Evolutionary conservation across 2,329 filamentous ascomycete genomes (phyloP).

Genomic region (Onygenales sp.): DNA sequence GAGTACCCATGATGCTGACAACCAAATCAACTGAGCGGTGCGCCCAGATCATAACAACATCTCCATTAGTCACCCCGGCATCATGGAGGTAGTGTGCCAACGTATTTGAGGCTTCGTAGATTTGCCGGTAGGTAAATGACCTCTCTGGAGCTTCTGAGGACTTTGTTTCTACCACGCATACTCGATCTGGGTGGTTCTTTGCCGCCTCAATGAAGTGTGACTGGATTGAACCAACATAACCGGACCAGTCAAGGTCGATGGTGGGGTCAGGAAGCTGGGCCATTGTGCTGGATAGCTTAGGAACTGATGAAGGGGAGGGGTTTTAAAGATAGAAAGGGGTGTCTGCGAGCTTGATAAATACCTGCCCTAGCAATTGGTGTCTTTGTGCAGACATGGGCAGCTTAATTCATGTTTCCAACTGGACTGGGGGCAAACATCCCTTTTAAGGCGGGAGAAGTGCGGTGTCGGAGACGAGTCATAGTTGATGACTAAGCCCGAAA

Average conservation of each 20-base stretch:
- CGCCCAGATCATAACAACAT: constrained; percentile 90
- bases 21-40: constrained; percentile 72
- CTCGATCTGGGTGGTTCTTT: constrained; percentile 54
- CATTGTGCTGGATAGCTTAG: not conserved
- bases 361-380: too few species aligned
- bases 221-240: constrained; percentile 28
- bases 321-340: too few species aligned
- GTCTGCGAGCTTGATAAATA: too few species aligned
- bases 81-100: constrained; percentile 70
- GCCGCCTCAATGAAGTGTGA: constrained; percentile 35
- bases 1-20: constrained; percentile 65
- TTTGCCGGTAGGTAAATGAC: constrained; percentile 73
- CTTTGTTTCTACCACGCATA: constrained; percentile 59
- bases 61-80: constrained; percentile 63
- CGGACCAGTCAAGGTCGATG: constrained; percentile 35
- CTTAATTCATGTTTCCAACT: too few species aligned
- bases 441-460: too few species aligned
- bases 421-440: too few species aligned
- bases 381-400: too few species aligned
- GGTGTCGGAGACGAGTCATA: too few species aligned
- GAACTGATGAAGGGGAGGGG: not conserved
- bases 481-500: too few species aligned
- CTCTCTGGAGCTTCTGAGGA: constrained; percentile 45
- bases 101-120: constrained; percentile 73
- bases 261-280: constrained; percentile 31